Conservation (phyloP, 192 early-diverging fungal species). For the Podila epigama region DNA sequence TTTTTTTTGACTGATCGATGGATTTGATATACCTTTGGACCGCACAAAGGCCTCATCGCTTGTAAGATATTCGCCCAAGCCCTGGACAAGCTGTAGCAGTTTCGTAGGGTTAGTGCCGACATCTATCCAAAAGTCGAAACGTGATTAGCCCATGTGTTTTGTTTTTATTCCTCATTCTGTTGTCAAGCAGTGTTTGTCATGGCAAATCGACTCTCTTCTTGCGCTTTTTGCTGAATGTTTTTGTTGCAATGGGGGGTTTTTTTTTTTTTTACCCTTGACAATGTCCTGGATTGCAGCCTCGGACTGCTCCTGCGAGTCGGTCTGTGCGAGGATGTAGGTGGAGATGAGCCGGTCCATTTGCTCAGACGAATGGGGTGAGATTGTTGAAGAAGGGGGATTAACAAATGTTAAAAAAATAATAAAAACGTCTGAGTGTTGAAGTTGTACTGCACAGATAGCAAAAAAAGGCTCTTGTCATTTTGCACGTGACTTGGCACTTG, state of each 20-base stretch:
- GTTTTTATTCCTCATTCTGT: too few relatives aligned
- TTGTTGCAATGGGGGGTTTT: conserved; percentile 2
- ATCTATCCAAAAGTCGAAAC: conserved; percentile 8
- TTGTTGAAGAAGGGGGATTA: neutral
- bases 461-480: too few relatives aligned
- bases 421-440: neutral
- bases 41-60: conserved; percentile 85
- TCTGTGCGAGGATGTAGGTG: conserved; percentile 49
- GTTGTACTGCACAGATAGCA: too few relatives aligned
- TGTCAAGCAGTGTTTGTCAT: too few relatives aligned
- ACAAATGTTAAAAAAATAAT: neutral
- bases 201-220: neutral
- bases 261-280: conserved; percentile 27
- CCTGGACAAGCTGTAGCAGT: conserved; percentile 80
- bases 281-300: conserved; percentile 50
- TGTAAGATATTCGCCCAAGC: conserved; percentile 78
- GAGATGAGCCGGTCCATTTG: conserved; percentile 49
- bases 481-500: too few relatives aligned
- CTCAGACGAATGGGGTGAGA: neutral
- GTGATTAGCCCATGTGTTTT: too few relatives aligned
- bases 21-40: conserved; percentile 75
- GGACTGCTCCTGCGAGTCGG: conserved; percentile 47
- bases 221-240: neutral
- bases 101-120: conserved; percentile 61
- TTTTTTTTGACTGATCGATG: too few relatives aligned